phyloP scores from a whole-genome alignment of 305 asterid species.

The Nicotiana rustica region DNA sequence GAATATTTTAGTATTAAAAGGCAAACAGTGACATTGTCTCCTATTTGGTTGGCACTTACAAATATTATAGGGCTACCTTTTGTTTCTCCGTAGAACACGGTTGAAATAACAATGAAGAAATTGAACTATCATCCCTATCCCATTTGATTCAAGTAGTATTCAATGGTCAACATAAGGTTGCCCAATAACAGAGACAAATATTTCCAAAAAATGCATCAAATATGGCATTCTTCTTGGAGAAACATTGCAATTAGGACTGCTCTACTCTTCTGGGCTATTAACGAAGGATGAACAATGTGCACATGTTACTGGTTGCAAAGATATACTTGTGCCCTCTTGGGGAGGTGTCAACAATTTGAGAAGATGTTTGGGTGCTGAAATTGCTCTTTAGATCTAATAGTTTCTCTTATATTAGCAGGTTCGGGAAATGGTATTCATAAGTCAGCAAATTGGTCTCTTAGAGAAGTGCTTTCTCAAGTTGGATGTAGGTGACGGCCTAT shows the following conservation, averaged over 20 bases:
- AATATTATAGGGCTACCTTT: neutral
- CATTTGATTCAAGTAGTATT: too few relatives aligned
- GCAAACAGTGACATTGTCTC: neutral
- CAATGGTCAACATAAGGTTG: too few relatives aligned
- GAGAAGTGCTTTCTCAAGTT: neutral
- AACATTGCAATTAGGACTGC: neutral
- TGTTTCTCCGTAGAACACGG: neutral
- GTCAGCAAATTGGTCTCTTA: neutral
- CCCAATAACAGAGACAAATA: too few relatives aligned
- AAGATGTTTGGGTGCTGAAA: neutral
- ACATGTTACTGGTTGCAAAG: neutral
- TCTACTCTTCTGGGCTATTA: neutral
- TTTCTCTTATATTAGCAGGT: too few relatives aligned
- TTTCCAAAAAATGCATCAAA: too few relatives aligned
- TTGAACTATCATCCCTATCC: too few relatives aligned
- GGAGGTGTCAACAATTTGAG: neutral
- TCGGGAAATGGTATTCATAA: too few relatives aligned
- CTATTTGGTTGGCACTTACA: neutral
- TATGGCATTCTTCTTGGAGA: too few relatives aligned
- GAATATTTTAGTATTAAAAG: neutral
- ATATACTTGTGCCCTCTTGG: neutral
- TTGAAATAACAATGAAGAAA: too few relatives aligned
- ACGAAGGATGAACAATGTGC: neutral
- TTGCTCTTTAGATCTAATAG: neutral
- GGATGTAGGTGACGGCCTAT: too few relatives aligned